Percentiles rank a stretch among this genome's conserved stretches.
Conservation (phyloP, 2,329 filamentous ascomycete species). For the Scleromitrula shiraiana region DNA sequence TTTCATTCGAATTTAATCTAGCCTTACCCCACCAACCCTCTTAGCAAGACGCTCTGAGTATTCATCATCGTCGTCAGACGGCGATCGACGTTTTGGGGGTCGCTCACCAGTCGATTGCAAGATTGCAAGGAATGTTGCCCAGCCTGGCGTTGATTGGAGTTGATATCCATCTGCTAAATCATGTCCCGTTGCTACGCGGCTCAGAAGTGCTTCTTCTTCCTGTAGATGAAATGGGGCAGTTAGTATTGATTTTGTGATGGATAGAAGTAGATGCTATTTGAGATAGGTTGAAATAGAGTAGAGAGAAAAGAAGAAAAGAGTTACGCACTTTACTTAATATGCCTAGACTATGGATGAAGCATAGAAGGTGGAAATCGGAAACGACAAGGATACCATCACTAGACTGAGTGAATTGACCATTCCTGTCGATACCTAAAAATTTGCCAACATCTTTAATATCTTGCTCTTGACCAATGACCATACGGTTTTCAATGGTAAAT, state of each 20-base stretch:
- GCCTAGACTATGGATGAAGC: conserved; percentile 72
- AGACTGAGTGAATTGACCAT: conserved; percentile 49
- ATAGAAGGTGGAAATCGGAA: conserved; percentile 92
- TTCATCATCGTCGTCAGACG: conserved; percentile 27
- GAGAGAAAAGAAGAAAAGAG: background rate
- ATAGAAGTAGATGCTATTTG: background rate
- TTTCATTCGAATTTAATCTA: conserved; percentile 24
- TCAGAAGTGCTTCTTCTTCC: conserved; percentile 85
- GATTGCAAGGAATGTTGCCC: conserved; percentile 89
- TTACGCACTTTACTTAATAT: conserved; percentile 72
- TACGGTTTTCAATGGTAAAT: conserved; percentile 90
- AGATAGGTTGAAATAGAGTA: background rate
- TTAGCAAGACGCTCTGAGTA: conserved; percentile 46
- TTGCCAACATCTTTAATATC: conserved; percentile 63
- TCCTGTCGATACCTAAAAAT: conserved; percentile 52
- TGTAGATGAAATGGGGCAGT: conserved; percentile 33
- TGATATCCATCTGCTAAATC: conserved; percentile 75
- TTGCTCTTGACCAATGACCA: conserved; percentile 77
- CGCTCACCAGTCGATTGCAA: conserved; percentile 96
- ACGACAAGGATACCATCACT: conserved; percentile 58
- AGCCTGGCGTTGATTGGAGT: conserved; percentile 79
- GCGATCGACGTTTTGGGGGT: conserved; percentile 64
- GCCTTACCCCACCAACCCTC: conserved; percentile 57
- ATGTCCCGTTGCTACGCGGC: conserved; percentile 73
- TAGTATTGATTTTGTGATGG: background rate